Evolutionary conservation across 352 stramenopile genomes (phyloP).

Genomic region (Phytophthora pistaciae): DNA sequence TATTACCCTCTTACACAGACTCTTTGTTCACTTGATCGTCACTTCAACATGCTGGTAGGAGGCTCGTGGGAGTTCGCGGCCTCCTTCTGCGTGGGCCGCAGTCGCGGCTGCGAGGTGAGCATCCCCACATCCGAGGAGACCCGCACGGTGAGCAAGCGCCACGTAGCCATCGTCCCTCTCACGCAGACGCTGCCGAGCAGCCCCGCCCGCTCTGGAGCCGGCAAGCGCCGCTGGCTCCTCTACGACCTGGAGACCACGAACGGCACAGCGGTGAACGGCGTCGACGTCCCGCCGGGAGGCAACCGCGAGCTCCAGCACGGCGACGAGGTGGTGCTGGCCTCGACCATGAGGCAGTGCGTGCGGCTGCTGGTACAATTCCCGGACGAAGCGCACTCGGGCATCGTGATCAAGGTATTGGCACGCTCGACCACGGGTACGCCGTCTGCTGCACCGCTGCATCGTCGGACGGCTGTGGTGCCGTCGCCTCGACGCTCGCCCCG

Average conservation of each 20-base stretch:
- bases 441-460: conserved; percentile 22
- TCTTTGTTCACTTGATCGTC: background rate
- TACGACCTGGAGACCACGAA: conserved; percentile 87
- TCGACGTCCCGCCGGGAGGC: conserved; percentile 60
- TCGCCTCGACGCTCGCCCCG: conserved; percentile 27
- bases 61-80: conserved; percentile 55
- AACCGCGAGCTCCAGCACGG: conserved; percentile 69
- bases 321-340: conserved; percentile 78
- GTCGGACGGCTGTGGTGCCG: background rate
- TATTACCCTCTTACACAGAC: background rate
- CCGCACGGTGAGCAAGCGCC: conserved; percentile 80
- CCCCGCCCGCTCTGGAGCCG: background rate
- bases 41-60: conserved; percentile 36
- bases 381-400: conserved; percentile 46
- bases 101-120: conserved; percentile 72
- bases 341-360: conserved; percentile 67
- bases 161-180: conserved; percentile 69
- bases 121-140: conserved; percentile 79
- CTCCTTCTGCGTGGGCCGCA: conserved; percentile 78
- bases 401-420: conserved; percentile 50
- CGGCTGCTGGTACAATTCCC: conserved; percentile 62
- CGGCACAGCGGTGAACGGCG: conserved; percentile 81
- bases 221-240: conserved; percentile 67
- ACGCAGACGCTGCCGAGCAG: conserved; percentile 21
- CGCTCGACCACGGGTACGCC: conserved; percentile 2